Evolutionary conservation across 2,329 filamentous ascomycete genomes (phyloP), one percentile per base, ranked within the genome.

Genomic region (Cladophialophora bantiana): DNA sequence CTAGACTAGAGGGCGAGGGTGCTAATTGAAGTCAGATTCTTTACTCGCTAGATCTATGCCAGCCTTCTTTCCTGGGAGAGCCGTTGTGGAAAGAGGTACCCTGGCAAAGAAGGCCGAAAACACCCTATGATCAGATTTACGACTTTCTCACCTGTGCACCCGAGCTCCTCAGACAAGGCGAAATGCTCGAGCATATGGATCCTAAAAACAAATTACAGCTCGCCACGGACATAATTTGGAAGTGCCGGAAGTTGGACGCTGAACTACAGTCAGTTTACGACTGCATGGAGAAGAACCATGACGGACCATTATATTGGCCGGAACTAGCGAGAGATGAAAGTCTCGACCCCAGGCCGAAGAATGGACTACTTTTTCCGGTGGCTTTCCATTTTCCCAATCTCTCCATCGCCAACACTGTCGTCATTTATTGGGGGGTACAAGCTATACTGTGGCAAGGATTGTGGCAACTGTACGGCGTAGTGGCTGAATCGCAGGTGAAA

Each of bases 371-470:
- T 0, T 79, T 78, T 52, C 75, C 77, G 0, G 70, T 77, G 4
- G 70, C 73, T 5, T 77, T 74, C 58, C 64, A 73, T 13, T 79
- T 79, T 54, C 60, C 67, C 2, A 68, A 74, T 56, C 61, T 77
- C 3, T 56, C 56, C 6, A 70, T 71, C 3, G 77, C 77, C 4
- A 67, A 70, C 6, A 75, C 72, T 4, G 70, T 77, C 12, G 73
- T 77, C 50, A 42, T 77, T 2, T 75, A 76, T 55, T 80, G 78
- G 78, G 73, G 76, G 4, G 72, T 73, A 0, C 68, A 70, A 6
- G 62, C 72, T 0, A 74, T 80, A 61, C 64, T 80, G 20, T 79
- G 76, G 75, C 73, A 75, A 4, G 76, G 76, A 1, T 71, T 79
- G 59, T 71, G 62, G 7, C 73, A 74, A 50, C 68, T 80, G 7